phyloP scores from a whole-genome alignment of 225 moss, liverwort and hornwort genomes.

The Physcomitrellopsis africana region DNA sequence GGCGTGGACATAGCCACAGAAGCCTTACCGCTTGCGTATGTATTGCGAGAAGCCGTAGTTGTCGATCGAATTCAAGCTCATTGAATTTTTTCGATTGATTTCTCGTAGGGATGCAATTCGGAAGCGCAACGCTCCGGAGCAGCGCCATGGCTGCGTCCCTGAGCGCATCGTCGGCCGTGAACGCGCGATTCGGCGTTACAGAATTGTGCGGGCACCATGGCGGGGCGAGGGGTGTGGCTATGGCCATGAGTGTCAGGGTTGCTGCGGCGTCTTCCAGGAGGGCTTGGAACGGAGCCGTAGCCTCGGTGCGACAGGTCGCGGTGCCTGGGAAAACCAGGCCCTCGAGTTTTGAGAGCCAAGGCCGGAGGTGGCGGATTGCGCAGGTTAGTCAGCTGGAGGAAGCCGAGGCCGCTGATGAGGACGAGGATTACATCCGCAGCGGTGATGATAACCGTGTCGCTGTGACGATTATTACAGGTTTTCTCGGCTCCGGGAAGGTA shows the following conservation, averaged over 20 bases:
- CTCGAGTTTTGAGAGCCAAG: slow-evolving; percentile 4
- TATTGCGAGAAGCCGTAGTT: neutral
- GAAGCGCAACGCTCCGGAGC: slow-evolving; percentile 37
- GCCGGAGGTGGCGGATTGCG: slow-evolving; percentile 27
- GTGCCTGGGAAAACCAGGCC: slow-evolving; percentile 33
- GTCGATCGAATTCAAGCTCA: neutral
- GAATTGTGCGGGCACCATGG: slow-evolving; percentile 1
- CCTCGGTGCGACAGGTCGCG: slow-evolving; percentile 24
- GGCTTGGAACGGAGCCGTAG: neutral
- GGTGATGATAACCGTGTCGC: slow-evolving; percentile 64
- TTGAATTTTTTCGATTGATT: too few species aligned
- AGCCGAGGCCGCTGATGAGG: slow-evolving; percentile 31
- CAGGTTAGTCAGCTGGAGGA: slow-evolving; percentile 52
- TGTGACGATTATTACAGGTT: slow-evolving; percentile 94
- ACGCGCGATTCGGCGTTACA: neutral
- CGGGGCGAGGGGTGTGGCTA: slow-evolving; percentile 9
- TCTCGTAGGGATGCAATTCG: slow-evolving; percentile 24
- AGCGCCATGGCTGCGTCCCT: slow-evolving; percentile 45
- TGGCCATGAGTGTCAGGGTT: slow-evolving; percentile 21
- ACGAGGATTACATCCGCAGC: neutral
- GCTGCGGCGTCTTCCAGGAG: neutral
- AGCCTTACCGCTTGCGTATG: neutral
- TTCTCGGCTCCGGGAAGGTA: slow-evolving; percentile 97
- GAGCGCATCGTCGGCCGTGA: slow-evolving; percentile 21
- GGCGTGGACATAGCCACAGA: slow-evolving; percentile 35